phyloP scores from a whole-genome alignment of 148 eudicot genomes.

The Suaeda aralocaspica region DNA sequence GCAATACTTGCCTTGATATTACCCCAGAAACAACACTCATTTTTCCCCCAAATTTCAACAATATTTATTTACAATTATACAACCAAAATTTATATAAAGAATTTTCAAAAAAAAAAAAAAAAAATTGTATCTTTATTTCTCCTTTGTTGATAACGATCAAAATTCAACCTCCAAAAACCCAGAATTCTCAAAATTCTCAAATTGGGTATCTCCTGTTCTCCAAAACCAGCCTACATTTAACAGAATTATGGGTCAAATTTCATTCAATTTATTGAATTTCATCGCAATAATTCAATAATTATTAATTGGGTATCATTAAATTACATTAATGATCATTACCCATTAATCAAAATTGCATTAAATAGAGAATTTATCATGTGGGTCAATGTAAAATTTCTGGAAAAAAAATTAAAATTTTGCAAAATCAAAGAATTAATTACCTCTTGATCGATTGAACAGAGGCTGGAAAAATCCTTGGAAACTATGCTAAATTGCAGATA shows the following conservation, averaged over 20 bases:
- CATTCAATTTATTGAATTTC: neutral
- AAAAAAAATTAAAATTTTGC: neutral
- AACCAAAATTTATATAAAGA: no score
- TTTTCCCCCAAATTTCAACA: conserved; percentile 14
- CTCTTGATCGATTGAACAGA: conserved; percentile 64
- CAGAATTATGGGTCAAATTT: neutral
- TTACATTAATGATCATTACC: neutral
- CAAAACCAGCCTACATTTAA: conserved; percentile 57
- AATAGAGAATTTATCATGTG: conserved; percentile 5
- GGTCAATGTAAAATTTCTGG: conserved; percentile 7
- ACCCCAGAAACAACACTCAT: conserved; percentile 81
- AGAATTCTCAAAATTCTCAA: conserved; percentile 27
- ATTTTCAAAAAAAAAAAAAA: neutral
- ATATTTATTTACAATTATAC: conserved; percentile 14
- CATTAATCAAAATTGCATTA: neutral
- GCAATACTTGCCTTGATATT: conserved; percentile 85
- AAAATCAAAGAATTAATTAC: conserved; percentile 24
- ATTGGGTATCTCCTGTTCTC: conserved; percentile 24
- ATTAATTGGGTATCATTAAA: conserved; percentile 16
- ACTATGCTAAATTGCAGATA: conserved; percentile 30
- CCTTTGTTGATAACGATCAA: conserved; percentile 18
- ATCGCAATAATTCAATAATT: neutral
- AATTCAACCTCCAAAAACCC: conserved; percentile 20
- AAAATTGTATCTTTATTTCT: conserved; percentile 30
- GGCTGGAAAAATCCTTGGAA: conserved; percentile 46